Base-by-base conservation (phyloP, 164 flowering plant genomes). In the Macadamia tetraphylla region DNA sequence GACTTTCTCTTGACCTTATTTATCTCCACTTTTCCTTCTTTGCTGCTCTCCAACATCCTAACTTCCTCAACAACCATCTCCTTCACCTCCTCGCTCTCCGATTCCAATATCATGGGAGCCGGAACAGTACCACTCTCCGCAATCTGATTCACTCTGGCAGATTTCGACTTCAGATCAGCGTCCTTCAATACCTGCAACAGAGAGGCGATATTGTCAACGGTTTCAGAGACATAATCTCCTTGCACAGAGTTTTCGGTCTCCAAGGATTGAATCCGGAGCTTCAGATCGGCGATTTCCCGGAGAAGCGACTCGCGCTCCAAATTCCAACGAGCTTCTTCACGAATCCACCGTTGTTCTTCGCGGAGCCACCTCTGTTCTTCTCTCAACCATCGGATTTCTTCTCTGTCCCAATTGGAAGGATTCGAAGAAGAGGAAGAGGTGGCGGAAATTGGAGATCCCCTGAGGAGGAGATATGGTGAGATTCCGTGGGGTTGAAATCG, bases 261-360 rank as follows among this genome's bases (percentile, higher is more conserved):
- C 60, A 87, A 75, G 29, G 80, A 78, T 70, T 86, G 81, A 53
- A 90, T 81, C 63, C 59, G 74, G 65, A 82, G 83, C 69, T 81
- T 78, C 11, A 92, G 81, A 9, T 74, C 63, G 2, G 79, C 69
- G 51, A 92, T 84, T 63, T 89, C 80, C 4, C 65, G 65, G 51
- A 87, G 80, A 23, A 90, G 84, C 0, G 85, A 70, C n/a, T 86
- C 82, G 1, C 88, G 86, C 74, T 92, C 98, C 42, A 77, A 60
- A 52, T 59, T 71, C 97, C 97, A 91, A 3, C 90, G 81, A 30
- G 81, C 75, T 70, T 89, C 91, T 61, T 91, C 88, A 1, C 92
- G 81, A 6, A 83, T 69, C 98, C 98, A 92, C 9, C 98, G 81
- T 68, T 87, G 83, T 76, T 92, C 98, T 73, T 92, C 98, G 5